Percentiles rank a stretch among this genome's conserved stretches.
Conservation (phyloP, 805 yeast genomes). For the Candida pini region DNA sequence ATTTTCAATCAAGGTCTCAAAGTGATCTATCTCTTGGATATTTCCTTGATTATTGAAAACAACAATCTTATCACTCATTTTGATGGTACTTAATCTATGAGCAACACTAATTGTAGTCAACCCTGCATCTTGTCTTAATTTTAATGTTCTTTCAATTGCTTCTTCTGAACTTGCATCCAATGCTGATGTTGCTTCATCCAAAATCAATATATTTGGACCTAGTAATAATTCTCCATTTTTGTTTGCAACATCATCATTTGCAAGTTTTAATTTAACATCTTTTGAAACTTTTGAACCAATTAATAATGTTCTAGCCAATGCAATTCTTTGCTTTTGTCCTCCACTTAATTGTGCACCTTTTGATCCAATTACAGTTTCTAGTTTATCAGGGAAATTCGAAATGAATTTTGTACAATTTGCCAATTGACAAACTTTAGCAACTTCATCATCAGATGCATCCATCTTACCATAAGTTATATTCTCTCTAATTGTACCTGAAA, state of each 20-base stretch:
- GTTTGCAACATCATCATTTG: conserved; percentile 13
- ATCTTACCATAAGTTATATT: conserved; percentile 73
- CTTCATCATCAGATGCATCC: conserved; percentile 55
- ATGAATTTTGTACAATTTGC: conserved; percentile 76
- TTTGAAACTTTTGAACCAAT: conserved; percentile 30
- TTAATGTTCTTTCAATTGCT: conserved; percentile 70
- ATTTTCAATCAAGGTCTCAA: conserved; percentile 43
- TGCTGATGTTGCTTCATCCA: conserved; percentile 96
- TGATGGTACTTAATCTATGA: conserved; percentile 83
- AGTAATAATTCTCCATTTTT: conserved; percentile 20
- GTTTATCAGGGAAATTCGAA: conserved; percentile 69
- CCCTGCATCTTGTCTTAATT: conserved; percentile 46
- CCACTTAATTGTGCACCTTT: conserved; percentile 88
- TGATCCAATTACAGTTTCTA: conserved; percentile 81
- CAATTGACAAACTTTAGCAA: conserved; percentile 52
- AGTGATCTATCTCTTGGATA: conserved; percentile 69
- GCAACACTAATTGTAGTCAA: conserved; percentile 85
- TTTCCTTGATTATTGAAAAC: conserved; percentile 66
- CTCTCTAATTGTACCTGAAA: conserved; percentile 79
- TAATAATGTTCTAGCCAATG: conserved; percentile 82
- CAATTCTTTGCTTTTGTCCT: conserved; percentile 91
- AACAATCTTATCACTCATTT: conserved; percentile 72
- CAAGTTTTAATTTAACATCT: conserved; percentile 3
- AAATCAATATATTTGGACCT: conserved; percentile 70
- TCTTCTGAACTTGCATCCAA: conserved; percentile 85